phyloP scores from a whole-genome alignment of 2,329 filamentous ascomycete species.

The Penicillium nordicum region DNA sequence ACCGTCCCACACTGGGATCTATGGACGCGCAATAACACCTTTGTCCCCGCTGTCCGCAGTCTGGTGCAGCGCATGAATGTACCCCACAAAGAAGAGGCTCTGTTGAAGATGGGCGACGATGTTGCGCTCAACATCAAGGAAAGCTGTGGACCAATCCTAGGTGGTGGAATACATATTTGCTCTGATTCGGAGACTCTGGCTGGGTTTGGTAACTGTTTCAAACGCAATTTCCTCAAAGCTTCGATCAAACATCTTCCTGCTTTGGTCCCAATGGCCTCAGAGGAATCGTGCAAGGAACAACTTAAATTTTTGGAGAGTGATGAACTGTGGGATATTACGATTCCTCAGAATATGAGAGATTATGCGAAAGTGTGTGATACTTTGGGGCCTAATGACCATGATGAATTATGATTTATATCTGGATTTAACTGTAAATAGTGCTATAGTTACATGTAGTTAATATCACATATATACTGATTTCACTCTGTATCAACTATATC shows the following conservation, averaged over 20 bases:
- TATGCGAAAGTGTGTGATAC: slow-evolving; percentile 32
- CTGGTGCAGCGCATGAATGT: slow-evolving; percentile 31
- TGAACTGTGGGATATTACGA: slow-evolving; percentile 33
- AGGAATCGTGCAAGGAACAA: slow-evolving; percentile 31
- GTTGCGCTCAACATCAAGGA: slow-evolving; percentile 34
- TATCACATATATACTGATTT: too few relatives aligned
- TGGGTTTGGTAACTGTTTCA: slow-evolving; percentile 36
- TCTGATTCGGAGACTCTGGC: slow-evolving; percentile 31
- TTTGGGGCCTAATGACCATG: slow-evolving; percentile 20
- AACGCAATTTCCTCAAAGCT: slow-evolving; percentile 32
- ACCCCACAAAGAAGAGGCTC: slow-evolving; percentile 29
- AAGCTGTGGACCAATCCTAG: slow-evolving; percentile 29
- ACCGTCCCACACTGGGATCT: slow-evolving; percentile 37
- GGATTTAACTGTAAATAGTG: not conserved
- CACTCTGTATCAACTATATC: not conserved
- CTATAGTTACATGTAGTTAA: too few relatives aligned
- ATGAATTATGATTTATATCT: slow-evolving; percentile 16
- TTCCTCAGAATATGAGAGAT: slow-evolving; percentile 35
- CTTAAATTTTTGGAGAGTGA: slow-evolving; percentile 29
- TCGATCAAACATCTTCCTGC: slow-evolving; percentile 29
- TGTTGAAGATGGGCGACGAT: slow-evolving; percentile 35
- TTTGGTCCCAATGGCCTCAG: slow-evolving; percentile 32
- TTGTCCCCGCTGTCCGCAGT: slow-evolving; percentile 35
- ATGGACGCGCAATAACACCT: slow-evolving; percentile 38
- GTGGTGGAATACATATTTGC: slow-evolving; percentile 33